phyloP scores from a whole-genome alignment of 495 filamentous ascomycete genomes.

The Parathielavia appendiculata region DNA sequence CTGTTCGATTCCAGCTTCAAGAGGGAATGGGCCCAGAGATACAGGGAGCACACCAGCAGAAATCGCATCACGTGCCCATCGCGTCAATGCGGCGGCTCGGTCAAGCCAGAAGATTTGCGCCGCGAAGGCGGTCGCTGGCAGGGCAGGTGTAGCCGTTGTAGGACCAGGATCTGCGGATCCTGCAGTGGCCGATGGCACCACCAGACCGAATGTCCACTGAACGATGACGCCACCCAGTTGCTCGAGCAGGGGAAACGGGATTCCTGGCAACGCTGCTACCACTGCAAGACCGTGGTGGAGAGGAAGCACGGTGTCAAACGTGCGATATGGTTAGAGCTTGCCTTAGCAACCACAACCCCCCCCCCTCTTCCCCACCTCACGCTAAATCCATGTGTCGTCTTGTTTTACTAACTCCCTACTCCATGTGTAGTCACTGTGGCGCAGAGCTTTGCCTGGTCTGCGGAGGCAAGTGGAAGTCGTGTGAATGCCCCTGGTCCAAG shows the following conservation, averaged over 20 bases:
- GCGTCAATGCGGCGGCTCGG: constrained; percentile 66
- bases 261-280: constrained; percentile 73
- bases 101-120: constrained; percentile 62
- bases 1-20: constrained; percentile 71
- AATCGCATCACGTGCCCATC: constrained; percentile 71
- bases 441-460: constrained; percentile 83
- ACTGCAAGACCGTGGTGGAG: constrained; percentile 71
- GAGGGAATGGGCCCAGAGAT: constrained; percentile 70
- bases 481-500: constrained; percentile 76
- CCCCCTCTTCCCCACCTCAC: constrained; percentile 1
- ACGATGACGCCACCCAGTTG: constrained; percentile 60
- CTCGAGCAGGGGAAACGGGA: constrained; percentile 63
- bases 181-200: constrained; percentile 73
- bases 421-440: constrained; percentile 58
- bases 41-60: constrained; percentile 63
- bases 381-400: not conserved
- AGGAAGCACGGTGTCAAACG: constrained; percentile 77
- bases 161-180: constrained; percentile 64
- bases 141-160: constrained; percentile 61
- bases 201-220: constrained; percentile 61
- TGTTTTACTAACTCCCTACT: constrained; percentile 16
- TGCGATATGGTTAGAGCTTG: constrained; percentile 67
- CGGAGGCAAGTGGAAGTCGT: constrained; percentile 72
- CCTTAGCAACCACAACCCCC: no score
- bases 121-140: constrained; percentile 45